Percentiles rank a stretch among this genome's conserved stretches.
phyloP scores from a whole-genome alignment of 805 yeast species.

The Cyberlindnera maritima region DNA sequence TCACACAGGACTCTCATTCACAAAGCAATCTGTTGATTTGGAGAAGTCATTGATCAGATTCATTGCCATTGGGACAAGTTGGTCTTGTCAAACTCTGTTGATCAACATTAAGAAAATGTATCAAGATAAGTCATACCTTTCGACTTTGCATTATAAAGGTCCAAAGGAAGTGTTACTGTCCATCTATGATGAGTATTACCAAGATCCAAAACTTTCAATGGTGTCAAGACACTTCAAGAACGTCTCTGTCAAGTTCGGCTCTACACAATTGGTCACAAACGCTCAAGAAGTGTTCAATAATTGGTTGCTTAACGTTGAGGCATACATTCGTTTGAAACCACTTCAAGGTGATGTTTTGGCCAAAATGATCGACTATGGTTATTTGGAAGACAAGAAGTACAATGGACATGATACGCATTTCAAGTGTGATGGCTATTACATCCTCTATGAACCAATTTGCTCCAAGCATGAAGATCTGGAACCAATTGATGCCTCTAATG shows the following conservation, averaged over 20 bases:
- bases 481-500: slow-evolving; percentile 13
- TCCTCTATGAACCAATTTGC: slow-evolving; percentile 25
- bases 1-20: slow-evolving; percentile 19
- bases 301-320: slow-evolving; percentile 25
- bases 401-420: slow-evolving; percentile 21
- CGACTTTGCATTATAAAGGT: background rate
- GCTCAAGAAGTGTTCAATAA: slow-evolving; percentile 18
- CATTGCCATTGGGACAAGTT: slow-evolving; percentile 24
- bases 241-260: slow-evolving; percentile 8
- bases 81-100: slow-evolving; percentile 29
- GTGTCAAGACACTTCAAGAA: slow-evolving; percentile 18
- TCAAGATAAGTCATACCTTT: slow-evolving; percentile 12
- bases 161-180: slow-evolving; percentile 19
- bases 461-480: slow-evolving; percentile 13
- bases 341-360: slow-evolving; percentile 27
- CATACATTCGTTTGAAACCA: slow-evolving; percentile 14
- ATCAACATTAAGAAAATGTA: slow-evolving; percentile 23
- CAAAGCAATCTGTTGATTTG: slow-evolving; percentile 21
- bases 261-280: slow-evolving; percentile 7
- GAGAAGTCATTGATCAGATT: slow-evolving; percentile 14
- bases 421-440: slow-evolving; percentile 27
- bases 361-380: slow-evolving; percentile 26
- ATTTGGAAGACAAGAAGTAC: slow-evolving; percentile 25
- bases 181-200: slow-evolving; percentile 28
- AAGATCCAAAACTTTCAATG: slow-evolving; percentile 16